Percentiles rank a stretch among this genome's conserved stretches.
Conservation (phyloP, 1,139 yeast species). For the Pichia sp. region DNA sequence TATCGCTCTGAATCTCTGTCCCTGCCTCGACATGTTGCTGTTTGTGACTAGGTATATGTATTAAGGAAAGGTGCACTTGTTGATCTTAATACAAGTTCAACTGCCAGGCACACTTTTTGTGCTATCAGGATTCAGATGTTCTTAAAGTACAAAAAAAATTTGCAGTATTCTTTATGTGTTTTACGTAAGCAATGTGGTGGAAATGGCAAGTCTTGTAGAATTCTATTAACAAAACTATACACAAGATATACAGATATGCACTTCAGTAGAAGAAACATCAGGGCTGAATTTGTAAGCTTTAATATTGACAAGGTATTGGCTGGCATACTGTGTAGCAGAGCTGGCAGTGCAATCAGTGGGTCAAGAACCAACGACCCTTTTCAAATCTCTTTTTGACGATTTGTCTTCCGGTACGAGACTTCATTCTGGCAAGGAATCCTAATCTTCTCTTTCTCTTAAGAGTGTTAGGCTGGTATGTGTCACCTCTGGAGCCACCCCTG, state of each 20-base stretch:
- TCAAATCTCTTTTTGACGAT: constrained; percentile 72
- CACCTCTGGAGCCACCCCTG: constrained; percentile 85
- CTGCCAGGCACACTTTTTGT: too few relatives aligned
- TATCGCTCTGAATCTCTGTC: constrained; percentile 14
- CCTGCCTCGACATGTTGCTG: constrained; percentile 16
- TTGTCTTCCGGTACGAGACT: constrained; percentile 73
- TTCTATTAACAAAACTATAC: not conserved
- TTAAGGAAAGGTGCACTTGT: too few relatives aligned
- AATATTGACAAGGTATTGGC: not conserved
- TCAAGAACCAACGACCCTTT: constrained; percentile 91
- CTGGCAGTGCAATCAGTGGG: constrained; percentile 47
- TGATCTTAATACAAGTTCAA: too few relatives aligned
- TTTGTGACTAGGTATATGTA: too few relatives aligned
- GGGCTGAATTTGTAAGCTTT: not conserved
- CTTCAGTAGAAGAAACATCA: not conserved
- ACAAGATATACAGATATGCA: not conserved
- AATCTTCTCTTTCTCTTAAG: constrained; percentile 83
- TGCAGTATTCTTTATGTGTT: not conserved
- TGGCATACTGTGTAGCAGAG: not conserved
- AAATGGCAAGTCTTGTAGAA: not conserved
- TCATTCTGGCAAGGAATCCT: constrained; percentile 87
- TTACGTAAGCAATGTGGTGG: not conserved
- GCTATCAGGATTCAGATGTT: too few relatives aligned
- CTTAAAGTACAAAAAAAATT: too few relatives aligned
- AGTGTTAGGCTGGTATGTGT: constrained; percentile 91